phyloP scores from a whole-genome alignment of 1,139 yeast genomes.

The Kurtzmaniella quercitrusa region DNA sequence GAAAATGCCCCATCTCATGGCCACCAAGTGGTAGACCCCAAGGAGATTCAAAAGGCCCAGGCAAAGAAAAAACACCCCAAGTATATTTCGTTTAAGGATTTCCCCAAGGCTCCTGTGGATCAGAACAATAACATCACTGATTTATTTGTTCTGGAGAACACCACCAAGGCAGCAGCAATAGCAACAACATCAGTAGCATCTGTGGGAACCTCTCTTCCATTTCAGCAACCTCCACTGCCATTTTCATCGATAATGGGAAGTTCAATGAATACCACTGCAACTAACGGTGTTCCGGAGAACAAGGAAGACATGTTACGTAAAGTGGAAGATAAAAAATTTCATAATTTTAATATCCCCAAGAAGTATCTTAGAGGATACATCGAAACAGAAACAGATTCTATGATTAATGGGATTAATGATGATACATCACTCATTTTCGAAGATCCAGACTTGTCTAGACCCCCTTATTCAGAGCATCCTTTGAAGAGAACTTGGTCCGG shows the following conservation, averaged over 20 bases:
- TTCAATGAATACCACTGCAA: background rate
- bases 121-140: background rate
- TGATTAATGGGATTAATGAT: slow-evolving; percentile 18
- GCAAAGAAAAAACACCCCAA: slow-evolving; percentile 4
- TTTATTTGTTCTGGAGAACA: background rate
- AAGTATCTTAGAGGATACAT: slow-evolving; percentile 22
- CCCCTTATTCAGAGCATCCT: slow-evolving; percentile 28
- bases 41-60: slow-evolving; percentile 1
- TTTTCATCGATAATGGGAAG: background rate
- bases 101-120: slow-evolving; percentile 24
- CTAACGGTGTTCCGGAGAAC: background rate
- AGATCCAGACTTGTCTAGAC: slow-evolving; percentile 4
- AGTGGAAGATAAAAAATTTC: slow-evolving; percentile 7
- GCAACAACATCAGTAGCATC: background rate
- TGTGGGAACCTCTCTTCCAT: slow-evolving; percentile 1
- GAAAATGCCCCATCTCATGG: slow-evolving; percentile 7
- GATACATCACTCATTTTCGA: slow-evolving; percentile 5
- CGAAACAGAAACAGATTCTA: slow-evolving; percentile 22
- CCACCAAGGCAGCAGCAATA: background rate
- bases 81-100: slow-evolving; percentile 23
- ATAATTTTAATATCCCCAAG: slow-evolving; percentile 29
- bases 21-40: background rate
- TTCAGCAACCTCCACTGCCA: background rate
- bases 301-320: slow-evolving; percentile 5
- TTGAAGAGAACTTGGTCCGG: slow-evolving; percentile 39